Evolutionary conservation across 1,139 yeast genomes (phyloP).

Genomic region (Torulaspora globosa): DNA sequence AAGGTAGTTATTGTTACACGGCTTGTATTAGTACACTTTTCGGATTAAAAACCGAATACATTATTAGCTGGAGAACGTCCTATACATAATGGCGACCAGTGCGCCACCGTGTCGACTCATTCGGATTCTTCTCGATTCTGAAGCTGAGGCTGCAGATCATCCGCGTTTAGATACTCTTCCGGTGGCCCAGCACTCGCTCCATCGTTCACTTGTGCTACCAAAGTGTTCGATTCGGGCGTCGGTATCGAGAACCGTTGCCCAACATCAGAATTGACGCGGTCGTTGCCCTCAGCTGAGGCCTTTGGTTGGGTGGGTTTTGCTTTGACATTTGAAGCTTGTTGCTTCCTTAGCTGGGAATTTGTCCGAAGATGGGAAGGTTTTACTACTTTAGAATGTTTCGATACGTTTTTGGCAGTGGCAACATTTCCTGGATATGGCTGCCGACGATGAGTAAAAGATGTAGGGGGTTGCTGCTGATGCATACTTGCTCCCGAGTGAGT

Average conservation of each 20-base stretch:
- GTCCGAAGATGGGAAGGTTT: slow-evolving; percentile 12
- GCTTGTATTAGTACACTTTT: slow-evolving; percentile 5
- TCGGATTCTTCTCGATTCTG: slow-evolving; percentile 7
- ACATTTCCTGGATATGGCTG: slow-evolving; percentile 10
- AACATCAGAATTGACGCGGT: not conserved
- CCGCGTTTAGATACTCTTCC: slow-evolving; percentile 1
- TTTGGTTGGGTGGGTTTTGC: slow-evolving; percentile 3
- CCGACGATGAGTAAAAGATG: slow-evolving; percentile 30
- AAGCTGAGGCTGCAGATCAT: slow-evolving; percentile 3
- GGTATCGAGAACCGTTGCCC: slow-evolving; percentile 16
- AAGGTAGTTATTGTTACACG: slow-evolving; percentile 5
- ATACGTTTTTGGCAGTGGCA: slow-evolving; percentile 8
- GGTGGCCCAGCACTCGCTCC: not conserved
- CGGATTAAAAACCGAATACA: slow-evolving; percentile 3
- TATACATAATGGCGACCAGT: not conserved
- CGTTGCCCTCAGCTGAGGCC: slow-evolving; percentile 5
- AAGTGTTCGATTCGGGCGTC: slow-evolving; percentile 18
- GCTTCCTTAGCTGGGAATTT: slow-evolving; percentile 6
- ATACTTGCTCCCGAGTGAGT: slow-evolving; percentile 19
- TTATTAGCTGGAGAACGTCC: not conserved
- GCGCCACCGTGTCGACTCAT: not conserved
- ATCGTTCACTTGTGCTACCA: slow-evolving; percentile 6
- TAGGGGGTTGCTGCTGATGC: slow-evolving; percentile 18
- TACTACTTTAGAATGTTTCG: slow-evolving; percentile 11
- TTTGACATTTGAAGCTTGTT: slow-evolving; percentile 1